A percentile compares a stretch with the other conserved stretches of the same genome.
Conservation (phyloP, 108 stramenopile genomes). For the Cyclostephanos tholiformis region DNA sequence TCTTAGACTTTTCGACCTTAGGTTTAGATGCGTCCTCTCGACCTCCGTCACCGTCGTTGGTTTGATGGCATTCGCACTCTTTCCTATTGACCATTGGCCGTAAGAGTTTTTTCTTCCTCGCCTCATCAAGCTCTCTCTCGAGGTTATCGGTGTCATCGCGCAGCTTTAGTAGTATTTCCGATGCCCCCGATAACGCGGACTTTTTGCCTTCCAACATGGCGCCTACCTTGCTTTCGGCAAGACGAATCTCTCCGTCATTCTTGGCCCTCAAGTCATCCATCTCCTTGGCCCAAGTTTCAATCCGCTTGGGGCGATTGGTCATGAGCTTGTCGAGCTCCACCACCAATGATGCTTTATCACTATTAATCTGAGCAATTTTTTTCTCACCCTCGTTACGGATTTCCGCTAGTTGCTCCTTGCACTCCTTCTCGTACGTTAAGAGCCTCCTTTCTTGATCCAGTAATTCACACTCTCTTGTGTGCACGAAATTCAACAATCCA, state of each 20-base stretch:
- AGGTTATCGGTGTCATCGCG: conserved; percentile 1
- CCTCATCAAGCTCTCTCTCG: conserved; percentile 17
- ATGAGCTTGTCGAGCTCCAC: conserved; percentile 20
- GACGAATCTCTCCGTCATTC: conserved; percentile 12
- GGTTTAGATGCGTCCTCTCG: not conserved
- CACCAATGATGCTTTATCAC: conserved; percentile 9
- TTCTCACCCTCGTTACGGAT: conserved; percentile 16
- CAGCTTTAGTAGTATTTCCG: conserved; percentile 2
- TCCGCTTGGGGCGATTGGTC: conserved; percentile 8
- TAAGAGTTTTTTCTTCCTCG: conserved; percentile 22
- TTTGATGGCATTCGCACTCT: not conserved
- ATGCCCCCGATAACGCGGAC: conserved; percentile 7
- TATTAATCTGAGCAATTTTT: conserved; percentile 3
- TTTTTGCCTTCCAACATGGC: conserved; percentile 25
- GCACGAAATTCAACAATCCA: not conserved
- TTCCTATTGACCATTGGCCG: not conserved
- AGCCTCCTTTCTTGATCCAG: not conserved
- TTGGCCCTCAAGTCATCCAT: conserved; percentile 19
- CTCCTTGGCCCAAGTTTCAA: conserved; percentile 9
- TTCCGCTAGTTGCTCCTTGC: conserved; percentile 10
- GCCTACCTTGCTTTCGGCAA: conserved; percentile 24
- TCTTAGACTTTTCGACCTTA: not conserved
- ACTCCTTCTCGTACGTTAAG: not conserved
- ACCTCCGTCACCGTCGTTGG: not conserved
- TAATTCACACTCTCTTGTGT: not conserved